phyloP scores from a whole-genome alignment of 1,284 basidiomycete genomes.

The Moesziomyces parantarcticus region DNA sequence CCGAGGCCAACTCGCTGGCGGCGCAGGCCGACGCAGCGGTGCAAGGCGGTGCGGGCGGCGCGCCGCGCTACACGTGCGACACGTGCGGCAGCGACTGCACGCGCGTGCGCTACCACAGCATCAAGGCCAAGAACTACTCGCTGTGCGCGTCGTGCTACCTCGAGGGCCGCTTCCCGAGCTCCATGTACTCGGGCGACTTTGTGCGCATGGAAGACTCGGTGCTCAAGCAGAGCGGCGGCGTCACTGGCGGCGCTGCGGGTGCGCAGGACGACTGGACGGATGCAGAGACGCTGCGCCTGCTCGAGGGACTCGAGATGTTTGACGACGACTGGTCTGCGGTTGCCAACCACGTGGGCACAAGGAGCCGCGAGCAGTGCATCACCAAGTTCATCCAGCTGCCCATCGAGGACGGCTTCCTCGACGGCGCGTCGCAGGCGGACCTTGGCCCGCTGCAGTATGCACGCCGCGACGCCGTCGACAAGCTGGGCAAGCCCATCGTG shows the following conservation, averaged over 20 bases:
- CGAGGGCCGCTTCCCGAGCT: slow-evolving; percentile 93
- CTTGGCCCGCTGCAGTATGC: slow-evolving; percentile 81
- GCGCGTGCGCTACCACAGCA: slow-evolving; percentile 85
- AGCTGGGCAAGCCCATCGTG: slow-evolving; percentile 52
- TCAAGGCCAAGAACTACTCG: slow-evolving; percentile 86
- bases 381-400: slow-evolving; percentile 94
- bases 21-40: slow-evolving; percentile 71
- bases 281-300: slow-evolving; percentile 85
- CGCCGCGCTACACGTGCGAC: slow-evolving; percentile 80
- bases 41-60: slow-evolving; percentile 70
- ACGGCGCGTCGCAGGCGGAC: slow-evolving; percentile 70
- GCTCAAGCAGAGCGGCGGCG: slow-evolving; percentile 70
- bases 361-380: slow-evolving; percentile 92
- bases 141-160: slow-evolving; percentile 79
- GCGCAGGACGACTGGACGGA: slow-evolving; percentile 85
- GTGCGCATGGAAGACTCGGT: slow-evolving; percentile 78
- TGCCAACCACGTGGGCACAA: slow-evolving; percentile 89
- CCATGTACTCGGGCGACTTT: slow-evolving; percentile 97
- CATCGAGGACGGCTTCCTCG: slow-evolving; percentile 89
- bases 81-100: slow-evolving; percentile 96
- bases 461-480: slow-evolving; percentile 52
- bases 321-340: slow-evolving; percentile 96
- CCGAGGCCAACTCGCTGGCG: slow-evolving; percentile 60
- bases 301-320: slow-evolving; percentile 97
- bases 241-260: slow-evolving; percentile 70